Conservation (phyloP, 2,329 filamentous ascomycete species). For the Blastomyces percursus region DNA sequence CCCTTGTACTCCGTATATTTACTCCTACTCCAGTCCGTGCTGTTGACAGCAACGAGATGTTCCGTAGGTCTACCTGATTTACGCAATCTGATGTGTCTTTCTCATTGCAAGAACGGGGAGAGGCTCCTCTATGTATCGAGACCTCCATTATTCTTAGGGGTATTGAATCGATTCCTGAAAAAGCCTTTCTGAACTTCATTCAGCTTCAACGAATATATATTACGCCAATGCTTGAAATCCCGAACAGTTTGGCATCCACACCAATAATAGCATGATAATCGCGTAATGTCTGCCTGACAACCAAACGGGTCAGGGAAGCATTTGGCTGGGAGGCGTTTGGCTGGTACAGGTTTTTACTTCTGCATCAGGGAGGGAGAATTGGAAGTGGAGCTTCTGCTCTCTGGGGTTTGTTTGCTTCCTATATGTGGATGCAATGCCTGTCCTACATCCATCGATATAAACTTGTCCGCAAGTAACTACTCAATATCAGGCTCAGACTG, state of each 20-base stretch:
- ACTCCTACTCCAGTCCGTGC: no score
- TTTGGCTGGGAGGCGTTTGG: background rate
- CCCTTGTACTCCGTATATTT: no score
- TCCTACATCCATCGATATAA: background rate
- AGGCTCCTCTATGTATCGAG: background rate
- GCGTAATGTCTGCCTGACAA: background rate
- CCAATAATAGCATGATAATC: background rate
- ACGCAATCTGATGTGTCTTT: background rate
- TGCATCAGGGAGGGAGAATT: background rate
- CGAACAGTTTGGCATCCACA: background rate
- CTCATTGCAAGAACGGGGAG: background rate
- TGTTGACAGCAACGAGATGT: no score
- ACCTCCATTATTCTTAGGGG: background rate
- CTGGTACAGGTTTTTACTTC: background rate
- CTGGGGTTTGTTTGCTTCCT: background rate
- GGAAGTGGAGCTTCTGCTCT: background rate
- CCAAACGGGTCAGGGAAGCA: background rate
- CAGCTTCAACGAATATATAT: background rate
- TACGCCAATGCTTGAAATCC: background rate
- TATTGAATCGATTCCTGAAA: background rate
- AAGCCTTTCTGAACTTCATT: background rate
- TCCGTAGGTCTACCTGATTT: background rate
- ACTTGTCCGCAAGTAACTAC: background rate
- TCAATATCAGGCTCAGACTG: background rate
- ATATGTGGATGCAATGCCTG: background rate